Percentiles rank a stretch among this genome's conserved stretches.
These are phyloP conservation scores for Cercospora janseana DNA, from an alignment of 2,329 filamentous ascomycete genomes.

Conservation along the genomic window DNA sequence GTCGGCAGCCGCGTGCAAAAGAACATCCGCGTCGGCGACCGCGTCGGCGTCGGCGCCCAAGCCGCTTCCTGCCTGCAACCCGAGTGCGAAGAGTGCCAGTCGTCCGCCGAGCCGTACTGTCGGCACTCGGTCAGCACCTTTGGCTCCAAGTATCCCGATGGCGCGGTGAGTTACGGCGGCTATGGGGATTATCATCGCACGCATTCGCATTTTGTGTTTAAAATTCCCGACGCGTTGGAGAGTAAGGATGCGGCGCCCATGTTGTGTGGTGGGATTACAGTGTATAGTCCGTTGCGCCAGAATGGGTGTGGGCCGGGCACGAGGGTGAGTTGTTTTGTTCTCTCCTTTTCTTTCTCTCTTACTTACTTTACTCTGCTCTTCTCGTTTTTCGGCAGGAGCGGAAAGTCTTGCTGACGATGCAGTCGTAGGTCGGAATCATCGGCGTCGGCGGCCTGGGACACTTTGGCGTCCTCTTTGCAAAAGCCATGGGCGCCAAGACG, in stretches of 20 bases:
- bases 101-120: conserved; percentile 38
- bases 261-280: conserved; percentile 74
- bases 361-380: too few species aligned
- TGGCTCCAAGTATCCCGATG: conserved; percentile 33
- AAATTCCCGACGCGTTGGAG: conserved; percentile 53
- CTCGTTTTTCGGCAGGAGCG: too few species aligned
- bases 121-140: conserved; percentile 35
- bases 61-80: conserved; percentile 48
- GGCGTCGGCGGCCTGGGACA: conserved; percentile 49
- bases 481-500: conserved; percentile 66
- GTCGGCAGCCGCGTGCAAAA: conserved; percentile 33
- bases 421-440: conserved; percentile 1
- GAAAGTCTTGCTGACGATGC: not conserved
- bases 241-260: conserved; percentile 63
- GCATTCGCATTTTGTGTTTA: conserved; percentile 55
- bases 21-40: conserved; percentile 40
- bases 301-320: conserved; percentile 69
- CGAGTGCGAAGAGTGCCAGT: conserved; percentile 55
- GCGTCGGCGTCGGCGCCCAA: conserved; percentile 53
- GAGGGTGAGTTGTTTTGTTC: conserved; percentile 61
- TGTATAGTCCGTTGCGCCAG: conserved; percentile 66
- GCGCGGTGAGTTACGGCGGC: conserved; percentile 59
- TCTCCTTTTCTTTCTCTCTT: not conserved
- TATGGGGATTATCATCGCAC: conserved; percentile 56
- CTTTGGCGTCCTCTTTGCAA: conserved; percentile 68